Conservation (phyloP, 2,329 filamentous ascomycete genomes). For the Chaetomiaceae sp. region DNA sequence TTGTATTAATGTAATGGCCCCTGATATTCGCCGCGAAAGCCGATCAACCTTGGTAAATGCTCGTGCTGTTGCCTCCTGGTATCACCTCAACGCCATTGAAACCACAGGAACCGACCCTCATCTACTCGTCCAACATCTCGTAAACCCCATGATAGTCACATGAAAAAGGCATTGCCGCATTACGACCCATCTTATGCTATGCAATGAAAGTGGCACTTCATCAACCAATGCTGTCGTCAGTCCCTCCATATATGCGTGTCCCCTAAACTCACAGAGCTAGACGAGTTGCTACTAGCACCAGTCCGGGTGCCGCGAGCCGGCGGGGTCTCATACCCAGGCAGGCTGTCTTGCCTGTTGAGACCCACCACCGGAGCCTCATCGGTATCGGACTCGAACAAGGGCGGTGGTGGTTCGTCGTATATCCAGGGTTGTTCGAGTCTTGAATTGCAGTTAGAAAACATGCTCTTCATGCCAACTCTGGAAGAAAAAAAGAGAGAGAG, state of each 20-base stretch:
- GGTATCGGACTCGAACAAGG: constrained; percentile 26
- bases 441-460: constrained; percentile 5
- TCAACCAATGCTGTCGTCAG: not conserved
- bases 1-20: not conserved
- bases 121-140: not conserved
- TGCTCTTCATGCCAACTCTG: not conserved
- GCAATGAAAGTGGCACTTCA: too few relatives aligned
- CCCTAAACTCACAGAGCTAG: constrained; percentile 45
- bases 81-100: not conserved
- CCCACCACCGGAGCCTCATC: not conserved
- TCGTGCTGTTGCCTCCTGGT: not conserved
- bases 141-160: not conserved
- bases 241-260: constrained; percentile 50
- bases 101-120: not conserved
- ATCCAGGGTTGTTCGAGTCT: constrained; percentile 71
- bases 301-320: not conserved
- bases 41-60: not conserved
- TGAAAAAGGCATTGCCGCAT: not conserved
- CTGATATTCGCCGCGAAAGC: not conserved
- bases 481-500: too few relatives aligned
- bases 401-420: constrained; percentile 52
- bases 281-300: constrained; percentile 34
- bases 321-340: constrained; percentile 1
- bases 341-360: not conserved
- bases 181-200: too few relatives aligned